Evolutionary conservation across 1,139 yeast genomes (phyloP), one percentile per base, ranked within the genome.

Genomic region (Yamadazyma dendronema): DNA sequence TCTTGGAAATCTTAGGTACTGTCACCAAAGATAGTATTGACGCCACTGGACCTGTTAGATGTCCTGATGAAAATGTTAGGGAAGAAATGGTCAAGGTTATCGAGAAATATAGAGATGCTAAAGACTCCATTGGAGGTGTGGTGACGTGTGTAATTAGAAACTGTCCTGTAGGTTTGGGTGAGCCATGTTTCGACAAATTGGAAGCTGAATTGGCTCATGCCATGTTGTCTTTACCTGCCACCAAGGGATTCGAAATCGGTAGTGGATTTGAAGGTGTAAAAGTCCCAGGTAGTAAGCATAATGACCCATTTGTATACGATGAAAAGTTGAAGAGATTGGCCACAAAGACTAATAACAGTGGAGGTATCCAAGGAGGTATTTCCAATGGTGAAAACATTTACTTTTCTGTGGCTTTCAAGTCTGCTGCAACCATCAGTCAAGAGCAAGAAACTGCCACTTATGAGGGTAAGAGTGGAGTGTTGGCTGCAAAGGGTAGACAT

Each of bases 321-420:
- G 77, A 71, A 44, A 63, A 64, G 17, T 59, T 71, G 14, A 70
- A 79, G 21, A 74, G 75, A 52, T 74, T 92, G 60, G 83, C 89
- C 61, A 92, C 98, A 24, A 73, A 62, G 51, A 90, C 97, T 24
- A 92, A 94, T 68, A 83, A 84, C 65, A 86, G 96, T 24, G 98
- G 98, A 52, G 98, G 98, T 64, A 79, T 90, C 44, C 98, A 92
- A 69, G 98, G 98, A 55, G 98, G 98, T 56, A 92, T 92, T 54
- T 72, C 96, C 39, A 92, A 92, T 61, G 98, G 98, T 49, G 98
- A 92, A 65, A 77, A 85, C 66, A 86, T 92, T 54, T 92, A 84
- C 69, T 92, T 94, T 63, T 83, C 88, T 14, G 94, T 92, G 32
- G 97, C 97, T 2, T 92, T 92, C 79, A 92, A 92, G 71, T 89